These are phyloP conservation scores for Gossypium trilobum DNA, from an alignment of 441 rosid genomes.

Conservation along the genomic window DNA sequence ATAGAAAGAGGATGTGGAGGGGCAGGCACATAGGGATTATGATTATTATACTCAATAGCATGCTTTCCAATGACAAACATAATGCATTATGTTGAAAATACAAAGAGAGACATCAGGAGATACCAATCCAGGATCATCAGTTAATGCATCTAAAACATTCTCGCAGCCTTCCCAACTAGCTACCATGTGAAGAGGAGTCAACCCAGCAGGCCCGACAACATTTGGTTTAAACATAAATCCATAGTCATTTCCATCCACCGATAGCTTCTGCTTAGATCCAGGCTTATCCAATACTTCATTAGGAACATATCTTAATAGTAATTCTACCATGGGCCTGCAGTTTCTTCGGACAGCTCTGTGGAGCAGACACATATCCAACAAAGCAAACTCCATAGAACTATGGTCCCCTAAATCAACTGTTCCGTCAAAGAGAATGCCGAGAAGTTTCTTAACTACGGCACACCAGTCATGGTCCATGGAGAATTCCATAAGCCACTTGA, in stretches of 20 bases:
- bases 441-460: constrained; percentile 41
- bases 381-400: constrained; percentile 25
- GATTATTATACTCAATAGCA: neutral
- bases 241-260: neutral
- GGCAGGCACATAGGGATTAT: neutral
- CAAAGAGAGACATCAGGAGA: constrained; percentile 6
- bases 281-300: constrained; percentile 15
- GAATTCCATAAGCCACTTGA: constrained; percentile 46
- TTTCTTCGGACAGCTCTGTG: constrained; percentile 50
- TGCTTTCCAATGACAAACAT: neutral
- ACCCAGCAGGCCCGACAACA: constrained; percentile 40
- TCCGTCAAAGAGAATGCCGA: constrained; percentile 36
- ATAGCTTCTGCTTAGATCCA: constrained; percentile 18
- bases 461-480: constrained; percentile 53
- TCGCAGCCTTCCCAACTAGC: constrained; percentile 43
- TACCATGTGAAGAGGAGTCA: constrained; percentile 59
- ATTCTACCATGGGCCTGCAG: constrained; percentile 36
- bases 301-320: constrained; percentile 32
- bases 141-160: constrained; percentile 45
- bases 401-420: constrained; percentile 26
- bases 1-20: neutral
- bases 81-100: neutral
- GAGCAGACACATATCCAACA: constrained; percentile 41
- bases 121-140: constrained; percentile 50
- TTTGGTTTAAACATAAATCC: constrained; percentile 31